These are phyloP conservation scores for Penicillium flavigenum DNA, from an alignment of 495 filamentous ascomycete species.

Conservation along the genomic window DNA sequence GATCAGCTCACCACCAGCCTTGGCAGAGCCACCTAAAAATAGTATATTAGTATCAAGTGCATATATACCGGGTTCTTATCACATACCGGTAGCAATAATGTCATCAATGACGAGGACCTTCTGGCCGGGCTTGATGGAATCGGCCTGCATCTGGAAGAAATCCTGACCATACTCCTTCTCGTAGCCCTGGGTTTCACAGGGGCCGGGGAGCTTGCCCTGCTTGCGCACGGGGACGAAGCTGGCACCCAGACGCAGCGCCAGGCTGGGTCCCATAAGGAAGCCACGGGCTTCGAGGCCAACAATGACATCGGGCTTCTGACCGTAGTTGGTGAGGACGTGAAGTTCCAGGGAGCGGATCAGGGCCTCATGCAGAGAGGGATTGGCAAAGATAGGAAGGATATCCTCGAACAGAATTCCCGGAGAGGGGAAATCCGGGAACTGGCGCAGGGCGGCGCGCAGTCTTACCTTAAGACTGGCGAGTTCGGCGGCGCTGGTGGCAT, in stretches of 20 bases:
- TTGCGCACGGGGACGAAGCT: constrained; percentile 94
- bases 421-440: constrained; percentile 91
- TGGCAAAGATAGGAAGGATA: constrained; percentile 93
- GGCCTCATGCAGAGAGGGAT: constrained; percentile 67
- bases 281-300: constrained; percentile 92
- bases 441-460: constrained; percentile 60
- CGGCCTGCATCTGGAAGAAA: constrained; percentile 92
- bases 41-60: neutral
- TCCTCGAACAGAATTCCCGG: constrained; percentile 97
- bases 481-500: constrained; percentile 76
- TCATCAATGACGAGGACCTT: constrained; percentile 93
- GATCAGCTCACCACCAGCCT: constrained; percentile 82
- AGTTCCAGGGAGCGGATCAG: constrained; percentile 87
- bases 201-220: constrained; percentile 92
- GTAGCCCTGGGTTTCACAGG: constrained; percentile 76
- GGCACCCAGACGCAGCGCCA: constrained; percentile 83
- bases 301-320: constrained; percentile 77
- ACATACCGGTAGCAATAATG: constrained; percentile 94
- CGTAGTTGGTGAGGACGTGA: constrained; percentile 60
- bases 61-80: neutral
- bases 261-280: constrained; percentile 89
- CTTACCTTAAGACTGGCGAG: constrained; percentile 91
- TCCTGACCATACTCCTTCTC: constrained; percentile 97
- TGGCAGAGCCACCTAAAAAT: constrained; percentile 80
- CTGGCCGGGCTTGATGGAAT: constrained; percentile 80